Evolutionary conservation across 257 asterid genomes (phyloP), one percentile per base, ranked within the genome.

Genomic region (Solanum virginianum): DNA sequence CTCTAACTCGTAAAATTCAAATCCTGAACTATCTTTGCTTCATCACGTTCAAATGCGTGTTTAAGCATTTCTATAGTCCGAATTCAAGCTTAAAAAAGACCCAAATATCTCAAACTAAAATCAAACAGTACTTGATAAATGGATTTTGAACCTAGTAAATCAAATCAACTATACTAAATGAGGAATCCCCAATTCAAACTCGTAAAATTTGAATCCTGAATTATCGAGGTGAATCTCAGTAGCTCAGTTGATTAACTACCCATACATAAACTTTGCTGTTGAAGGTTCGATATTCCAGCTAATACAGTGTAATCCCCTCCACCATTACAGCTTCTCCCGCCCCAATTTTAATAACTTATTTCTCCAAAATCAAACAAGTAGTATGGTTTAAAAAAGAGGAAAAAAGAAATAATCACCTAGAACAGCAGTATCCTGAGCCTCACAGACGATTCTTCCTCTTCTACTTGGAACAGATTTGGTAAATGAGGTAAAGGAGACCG

Each of bases 341-440:
- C 41, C 41, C 41, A 36, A 36, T 36, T 36, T 36, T 36, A 36
- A 36, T 36, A 4, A 36, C 41, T 36, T 5, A 5, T 36, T 36
- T 3, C 41, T 36, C 41, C 41, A 36, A 55, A 55, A 1, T 55
- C 62, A 55, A 2, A 4, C 0, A 54, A 8, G 9, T 62, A 62
- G 69, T 60, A 60, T 10, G 4, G n/a, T 62, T 62, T 3, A 10
- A 85, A 49, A 12, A 36, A 43, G 83, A 26, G 18, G 75, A 80
- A 17, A 36, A 59, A n/a, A 59, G 29, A 86, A 43, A 41, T 71
- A 74, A 74, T 5, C 12, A 94, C 99, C 97, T 86, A 88, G 88
- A 17, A 90, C 87, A 32, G 97, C 93, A 20, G 97, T 91, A 3
- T 94, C 89, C 90, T 91, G 95, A 5, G 99, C 97, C 86, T 95